Percentiles rank a stretch among this genome's conserved stretches.
Conservation (phyloP, 2,329 filamentous ascomycete species). For the Hypoxylon sp. region DNA sequence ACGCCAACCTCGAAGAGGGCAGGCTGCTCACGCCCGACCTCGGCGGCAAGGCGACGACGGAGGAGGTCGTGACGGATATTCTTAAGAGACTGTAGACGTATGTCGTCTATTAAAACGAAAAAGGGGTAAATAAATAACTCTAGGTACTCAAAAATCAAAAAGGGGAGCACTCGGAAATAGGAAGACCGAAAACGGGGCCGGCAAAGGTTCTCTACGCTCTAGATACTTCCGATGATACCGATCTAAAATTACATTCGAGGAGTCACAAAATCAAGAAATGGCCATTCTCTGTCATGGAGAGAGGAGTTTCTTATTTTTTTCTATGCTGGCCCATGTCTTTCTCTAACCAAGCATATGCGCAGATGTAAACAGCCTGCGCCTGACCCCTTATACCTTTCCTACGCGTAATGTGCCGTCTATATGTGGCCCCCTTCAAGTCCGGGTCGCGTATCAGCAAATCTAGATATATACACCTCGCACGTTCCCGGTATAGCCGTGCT, state of each 20-base stretch:
- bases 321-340: neutral
- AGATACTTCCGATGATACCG: constrained; percentile 17
- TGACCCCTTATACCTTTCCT: neutral
- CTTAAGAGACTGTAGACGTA: constrained; percentile 73
- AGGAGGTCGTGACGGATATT: constrained; percentile 87
- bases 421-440: neutral
- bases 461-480: neutral
- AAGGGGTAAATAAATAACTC: neutral
- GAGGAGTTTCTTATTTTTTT: constrained; percentile 28
- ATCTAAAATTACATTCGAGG: neutral
- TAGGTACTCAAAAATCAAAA: neutral
- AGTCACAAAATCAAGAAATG: neutral
- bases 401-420: neutral
- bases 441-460: neutral
- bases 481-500: neutral
- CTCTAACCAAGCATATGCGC: constrained; percentile 2
- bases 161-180: constrained; percentile 41
- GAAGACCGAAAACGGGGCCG: constrained; percentile 4
- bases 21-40: constrained; percentile 87
- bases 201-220: constrained; percentile 1
- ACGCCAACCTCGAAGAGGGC: constrained; percentile 86
- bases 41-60: constrained; percentile 84
- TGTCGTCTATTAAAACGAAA: neutral
- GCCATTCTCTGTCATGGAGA: constrained; percentile 4
- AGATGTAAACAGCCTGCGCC: constrained; percentile 1